A percentile compares a stretch with the other conserved stretches of the same genome.
phyloP scores from a whole-genome alignment of 2,329 filamentous ascomycete species.

The Aspergillus udagawae region DNA sequence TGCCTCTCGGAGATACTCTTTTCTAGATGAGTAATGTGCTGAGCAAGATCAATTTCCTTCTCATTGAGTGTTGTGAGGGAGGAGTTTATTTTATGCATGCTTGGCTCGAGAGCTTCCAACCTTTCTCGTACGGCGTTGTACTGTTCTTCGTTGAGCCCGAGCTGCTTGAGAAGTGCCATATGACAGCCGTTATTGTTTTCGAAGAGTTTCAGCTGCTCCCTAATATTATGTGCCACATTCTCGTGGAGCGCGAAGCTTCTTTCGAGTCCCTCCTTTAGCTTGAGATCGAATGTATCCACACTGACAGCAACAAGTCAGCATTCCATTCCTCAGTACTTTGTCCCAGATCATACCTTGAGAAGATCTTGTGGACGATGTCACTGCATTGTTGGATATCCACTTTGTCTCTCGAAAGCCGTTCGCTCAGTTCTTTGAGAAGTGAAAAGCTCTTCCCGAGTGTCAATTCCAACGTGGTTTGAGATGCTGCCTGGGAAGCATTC shows the following conservation, averaged over 20 bases:
- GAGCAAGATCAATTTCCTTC: conserved; percentile 22
- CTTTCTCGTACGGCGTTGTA: conserved; percentile 16
- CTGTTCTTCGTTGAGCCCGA: conserved; percentile 16
- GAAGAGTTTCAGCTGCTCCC: conserved; percentile 20
- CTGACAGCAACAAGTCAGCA: conserved; percentile 12
- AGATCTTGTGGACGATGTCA: conserved; percentile 12
- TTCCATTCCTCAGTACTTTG: neutral
- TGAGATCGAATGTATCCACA: conserved; percentile 15
- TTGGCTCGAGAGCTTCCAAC: conserved; percentile 16
- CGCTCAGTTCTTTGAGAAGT: conserved; percentile 13
- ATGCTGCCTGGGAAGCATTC: conserved; percentile 8
- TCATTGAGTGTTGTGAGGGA: conserved; percentile 20
- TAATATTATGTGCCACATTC: conserved; percentile 10
- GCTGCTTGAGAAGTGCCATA: conserved; percentile 18
- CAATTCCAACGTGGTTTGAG: conserved; percentile 13
- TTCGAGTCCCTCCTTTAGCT: conserved; percentile 14
- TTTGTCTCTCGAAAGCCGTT: conserved; percentile 12
- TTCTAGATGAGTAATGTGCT: conserved; percentile 24
- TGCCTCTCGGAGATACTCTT: conserved; percentile 17
- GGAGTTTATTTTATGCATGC: conserved; percentile 13
- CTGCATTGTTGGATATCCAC: conserved; percentile 16
- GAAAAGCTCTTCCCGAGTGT: conserved; percentile 13
- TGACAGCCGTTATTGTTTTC: conserved; percentile 13
- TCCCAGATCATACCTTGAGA: conserved; percentile 21
- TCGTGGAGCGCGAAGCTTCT: conserved; percentile 13